Base-by-base conservation (phyloP, 768 basidiomycete species). In the Mycena capillaripes region DNA sequence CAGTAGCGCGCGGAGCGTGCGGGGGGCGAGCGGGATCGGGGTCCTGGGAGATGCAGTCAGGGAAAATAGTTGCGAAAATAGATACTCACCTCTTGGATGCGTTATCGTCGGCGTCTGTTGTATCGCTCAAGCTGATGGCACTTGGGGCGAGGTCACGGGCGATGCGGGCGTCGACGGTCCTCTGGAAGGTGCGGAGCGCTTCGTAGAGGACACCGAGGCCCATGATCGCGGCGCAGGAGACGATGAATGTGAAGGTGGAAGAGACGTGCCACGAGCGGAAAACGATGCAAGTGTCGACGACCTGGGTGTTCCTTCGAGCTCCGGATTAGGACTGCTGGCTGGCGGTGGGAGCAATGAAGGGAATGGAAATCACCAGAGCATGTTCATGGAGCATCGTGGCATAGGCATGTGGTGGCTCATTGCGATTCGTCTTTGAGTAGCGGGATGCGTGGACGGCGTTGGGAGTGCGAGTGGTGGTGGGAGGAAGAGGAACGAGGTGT, bases 311-410 rank as follows among this genome's bases (percentile, higher is more conserved):
- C 93, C 65, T 66, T 23, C 16, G 44, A n/a, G n/a, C n/a, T n/a
- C n/a, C n/a, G n/a, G n/a, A n/a, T n/a, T n/a, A n/a, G n/a, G n/a
- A n/a, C n/a, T n/a, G n/a, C n/a, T n/a, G n/a, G n/a, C n/a, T n/a
- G n/a, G n/a, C n/a, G n/a, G n/a, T n/a, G n/a, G n/a, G n/a, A n/a
- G n/a, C n/a, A n/a, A n/a, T n/a, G 48, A 29, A 23, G 34, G 44
- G 60, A 27, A 53, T 36, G 23, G 40, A 32, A 23, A 32, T 21
- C 73, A 91, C 91, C 94, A 95, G 76, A 96, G 89, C 95, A 96
- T 96, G 80, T 94, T 84, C 91, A 93, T 92, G 12, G 89, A 82
- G 79, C 94, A 96, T 0, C 89, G 82, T 94, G 93, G 93, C 94
- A 95, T 75, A 86, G 85, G n/a, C 79, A 23, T 17, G 25, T 4